Evolutionary conservation across 2,329 filamentous ascomycete species (phyloP).

Genomic region (Allantophomopsis lycopodina): DNA sequence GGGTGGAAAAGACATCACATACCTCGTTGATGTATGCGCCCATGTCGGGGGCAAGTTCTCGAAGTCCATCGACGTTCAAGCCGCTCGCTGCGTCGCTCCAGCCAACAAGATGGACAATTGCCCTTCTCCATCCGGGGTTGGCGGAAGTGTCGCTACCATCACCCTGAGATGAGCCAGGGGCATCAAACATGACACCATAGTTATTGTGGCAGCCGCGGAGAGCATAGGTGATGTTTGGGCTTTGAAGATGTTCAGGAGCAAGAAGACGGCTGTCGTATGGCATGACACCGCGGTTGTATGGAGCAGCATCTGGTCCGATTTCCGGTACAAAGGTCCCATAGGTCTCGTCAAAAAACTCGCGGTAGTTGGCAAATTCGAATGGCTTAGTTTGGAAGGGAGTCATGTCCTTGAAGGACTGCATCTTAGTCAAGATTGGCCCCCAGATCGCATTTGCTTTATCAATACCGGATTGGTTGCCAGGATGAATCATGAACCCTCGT

Average conservation of each 20-base stretch:
- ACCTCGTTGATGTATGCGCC: slow-evolving; percentile 15
- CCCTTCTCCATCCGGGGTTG: too few species aligned
- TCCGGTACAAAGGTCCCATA: not conserved
- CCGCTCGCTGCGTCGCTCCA: too few species aligned
- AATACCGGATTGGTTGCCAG: not conserved
- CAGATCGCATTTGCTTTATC: not conserved
- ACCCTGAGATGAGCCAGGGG: not conserved
- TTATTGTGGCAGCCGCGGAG: not conserved
- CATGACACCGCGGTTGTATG: too few species aligned
- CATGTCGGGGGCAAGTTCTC: slow-evolving; percentile 11
- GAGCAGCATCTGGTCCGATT: not conserved
- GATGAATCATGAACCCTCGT: not conserved
- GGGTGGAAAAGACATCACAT: not conserved
- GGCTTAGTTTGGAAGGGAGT: not conserved
- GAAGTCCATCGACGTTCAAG: slow-evolving; percentile 2
- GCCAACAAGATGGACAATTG: too few species aligned
- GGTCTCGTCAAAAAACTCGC: slow-evolving; percentile 1
- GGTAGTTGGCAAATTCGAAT: not conserved
- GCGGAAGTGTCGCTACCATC: not conserved
- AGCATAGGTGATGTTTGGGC: too few species aligned
- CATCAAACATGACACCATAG: not conserved
- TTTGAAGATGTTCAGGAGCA: too few species aligned
- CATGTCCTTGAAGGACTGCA: not conserved
- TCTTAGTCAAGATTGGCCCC: not conserved
- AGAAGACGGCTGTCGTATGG: too few species aligned